Conservation (phyloP, 805 yeast genomes). For the Wickerhamomyces hampshirensis region DNA sequence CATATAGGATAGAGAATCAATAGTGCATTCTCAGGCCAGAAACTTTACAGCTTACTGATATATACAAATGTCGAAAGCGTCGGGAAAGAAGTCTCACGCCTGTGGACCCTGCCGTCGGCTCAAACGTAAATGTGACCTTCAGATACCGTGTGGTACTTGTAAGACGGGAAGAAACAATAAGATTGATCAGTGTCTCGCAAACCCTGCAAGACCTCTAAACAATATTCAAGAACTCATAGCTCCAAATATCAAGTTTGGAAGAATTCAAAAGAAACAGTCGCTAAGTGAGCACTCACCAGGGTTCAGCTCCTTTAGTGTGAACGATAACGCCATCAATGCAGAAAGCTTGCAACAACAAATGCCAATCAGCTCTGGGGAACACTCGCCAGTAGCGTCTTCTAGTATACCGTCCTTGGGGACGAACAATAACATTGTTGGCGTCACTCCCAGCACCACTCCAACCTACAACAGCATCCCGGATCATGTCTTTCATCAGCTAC, state of each 20-base stretch:
- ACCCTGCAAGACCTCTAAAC: constrained; percentile 23
- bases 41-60: too few species aligned
- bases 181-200: constrained; percentile 22
- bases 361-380: too few species aligned
- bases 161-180: constrained; percentile 21
- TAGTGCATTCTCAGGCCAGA: too few species aligned
- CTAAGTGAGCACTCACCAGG: constrained; percentile 1
- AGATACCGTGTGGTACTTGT: constrained; percentile 25
- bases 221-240: constrained; percentile 20
- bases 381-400: too few species aligned
- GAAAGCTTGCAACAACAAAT: too few species aligned
- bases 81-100: constrained; percentile 24
- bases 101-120: constrained; percentile 27
- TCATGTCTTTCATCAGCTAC: not conserved
- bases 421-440: constrained; percentile 1
- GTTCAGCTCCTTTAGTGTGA: not conserved
- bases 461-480: constrained; percentile 1
- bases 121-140: constrained; percentile 25
- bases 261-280: constrained; percentile 11
- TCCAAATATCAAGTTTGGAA: constrained; percentile 21
- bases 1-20: too few species aligned
- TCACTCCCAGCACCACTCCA: not conserved
- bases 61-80: not conserved
- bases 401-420: too few species aligned
- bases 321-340: not conserved